Evolutionary conservation across 352 stramenopile species (phyloP), one percentile per base, ranked within the genome.

Genomic region (Phytopythium aichiense): DNA sequence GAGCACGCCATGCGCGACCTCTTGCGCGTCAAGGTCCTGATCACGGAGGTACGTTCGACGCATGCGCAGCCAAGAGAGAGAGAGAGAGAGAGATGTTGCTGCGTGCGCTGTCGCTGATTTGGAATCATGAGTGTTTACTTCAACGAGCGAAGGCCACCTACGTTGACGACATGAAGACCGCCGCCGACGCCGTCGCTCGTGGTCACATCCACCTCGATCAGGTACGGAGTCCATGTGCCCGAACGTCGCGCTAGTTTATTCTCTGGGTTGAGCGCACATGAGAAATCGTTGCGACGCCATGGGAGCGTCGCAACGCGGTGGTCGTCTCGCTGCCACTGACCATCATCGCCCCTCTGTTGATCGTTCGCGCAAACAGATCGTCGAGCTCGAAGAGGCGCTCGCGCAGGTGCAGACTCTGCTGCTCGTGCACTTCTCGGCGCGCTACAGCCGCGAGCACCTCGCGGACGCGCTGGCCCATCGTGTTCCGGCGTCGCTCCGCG

Each of bases 181-280:
- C 55, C 23, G 57, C 67, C 23, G 73, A 91, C n/a, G 84, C 84
- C 1, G 58, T 63, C 4, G 58, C 65, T 13, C 76, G 82, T 7
- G 86, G 86, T 13, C 86, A 95, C 67, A 89, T 87, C 45, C 86
- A 95, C 58, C 68, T 93, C 11, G 59, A 86, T 48, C 79, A 93
- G 79, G 84, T 91, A 59, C 6, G 54, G 30, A 33, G 20, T 37
- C 28, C 42, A 58, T 33, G 22, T 56, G 5, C n/a, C 31, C 48
- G 43, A 33, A 16, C 8, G 13, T 62, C 20, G 43, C 42, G 9
- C 20, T 4, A 13, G 7, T 28, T n/a, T 20, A 49, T 49, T 49
- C 7, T 2, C 18, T 11, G 20, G 20, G 25, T 49, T 18, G 42
- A 20, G 42, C 42, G 42, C 25, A 49, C 7, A n/a, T 15, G 42